A percentile compares a stretch with the other conserved stretches of the same genome.
phyloP scores from a whole-genome alignment of 2,329 filamentous ascomycete genomes.

The Pochonia chlamydosporia region DNA sequence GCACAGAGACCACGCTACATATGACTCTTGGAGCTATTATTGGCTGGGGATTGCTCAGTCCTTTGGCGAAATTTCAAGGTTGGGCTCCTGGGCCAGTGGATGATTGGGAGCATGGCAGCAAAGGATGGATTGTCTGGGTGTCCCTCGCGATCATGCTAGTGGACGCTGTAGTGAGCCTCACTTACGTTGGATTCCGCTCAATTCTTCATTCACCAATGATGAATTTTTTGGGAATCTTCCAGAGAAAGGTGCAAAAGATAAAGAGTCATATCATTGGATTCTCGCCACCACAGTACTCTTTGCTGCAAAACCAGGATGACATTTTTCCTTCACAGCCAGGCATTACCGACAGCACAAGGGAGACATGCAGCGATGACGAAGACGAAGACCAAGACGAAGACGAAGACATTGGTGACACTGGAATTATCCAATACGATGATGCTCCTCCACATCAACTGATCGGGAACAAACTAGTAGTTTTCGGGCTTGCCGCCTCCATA shows the following conservation, averaged over 20 bases:
- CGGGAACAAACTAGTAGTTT: conserved; percentile 59
- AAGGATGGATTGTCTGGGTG: conserved; percentile 98
- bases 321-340: neutral
- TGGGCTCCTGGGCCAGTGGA: conserved; percentile 86
- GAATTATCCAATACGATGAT: too few species aligned
- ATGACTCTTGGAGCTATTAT: conserved; percentile 88
- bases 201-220: conserved; percentile 22
- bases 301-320: conserved; percentile 10
- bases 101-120: conserved; percentile 89
- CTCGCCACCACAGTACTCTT: conserved; percentile 5
- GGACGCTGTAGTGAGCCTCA: conserved; percentile 83
- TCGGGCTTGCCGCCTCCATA: conserved; percentile 74
- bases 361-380: neutral
- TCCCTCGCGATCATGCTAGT: conserved; percentile 95
- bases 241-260: neutral
- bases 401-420: too few species aligned
- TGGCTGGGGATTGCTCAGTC: conserved; percentile 88
- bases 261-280: neutral
- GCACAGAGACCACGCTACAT: conserved; percentile 86
- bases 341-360: neutral
- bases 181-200: conserved; percentile 67
- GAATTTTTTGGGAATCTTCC: neutral
- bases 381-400: conserved; percentile 7
- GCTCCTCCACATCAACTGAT: conserved; percentile 81
- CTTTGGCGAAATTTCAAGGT: conserved; percentile 74